Conservation (phyloP, 768 basidiomycete species). For the Phylloporus rhodoxanthus region DNA sequence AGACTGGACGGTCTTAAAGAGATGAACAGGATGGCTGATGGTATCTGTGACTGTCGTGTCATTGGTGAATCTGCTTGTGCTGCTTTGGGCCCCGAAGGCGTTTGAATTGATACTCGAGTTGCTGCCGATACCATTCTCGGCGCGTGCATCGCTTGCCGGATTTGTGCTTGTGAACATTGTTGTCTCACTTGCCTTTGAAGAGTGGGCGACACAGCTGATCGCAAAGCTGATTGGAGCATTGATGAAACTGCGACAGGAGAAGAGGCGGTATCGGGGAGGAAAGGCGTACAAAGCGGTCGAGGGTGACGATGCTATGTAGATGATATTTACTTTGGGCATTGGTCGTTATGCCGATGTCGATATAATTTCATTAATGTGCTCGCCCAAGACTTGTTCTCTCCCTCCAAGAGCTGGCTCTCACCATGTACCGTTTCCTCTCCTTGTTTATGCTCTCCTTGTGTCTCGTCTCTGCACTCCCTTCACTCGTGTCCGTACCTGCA, state of each 20-base stretch:
- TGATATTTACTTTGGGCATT: background rate
- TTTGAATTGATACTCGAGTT: slow-evolving; percentile 65
- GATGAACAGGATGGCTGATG: slow-evolving; percentile 69
- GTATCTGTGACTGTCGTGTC: slow-evolving; percentile 63
- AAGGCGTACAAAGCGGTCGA: slow-evolving; percentile 86
- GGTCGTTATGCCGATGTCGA: slow-evolving; percentile 19
- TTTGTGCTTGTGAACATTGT: slow-evolving; percentile 66
- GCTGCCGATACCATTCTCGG: slow-evolving; percentile 65
- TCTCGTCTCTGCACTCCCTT: slow-evolving; percentile 27
- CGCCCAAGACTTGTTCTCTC: background rate
- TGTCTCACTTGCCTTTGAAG: slow-evolving; percentile 70
- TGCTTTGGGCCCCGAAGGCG: slow-evolving; percentile 60
- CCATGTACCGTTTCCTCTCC: slow-evolving; percentile 24
- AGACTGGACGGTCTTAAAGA: background rate
- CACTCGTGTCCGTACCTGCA: slow-evolving; percentile 17
- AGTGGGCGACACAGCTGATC: slow-evolving; percentile 58
- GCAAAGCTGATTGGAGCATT: slow-evolving; percentile 49
- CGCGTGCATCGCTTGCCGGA: slow-evolving; percentile 61
- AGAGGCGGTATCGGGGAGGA: slow-evolving; percentile 50
- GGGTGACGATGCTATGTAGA: slow-evolving; percentile 36
- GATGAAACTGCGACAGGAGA: slow-evolving; percentile 36
- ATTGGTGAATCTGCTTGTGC: slow-evolving; percentile 67
- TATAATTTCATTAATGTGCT: slow-evolving; percentile 6
- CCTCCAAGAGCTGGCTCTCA: slow-evolving; percentile 37
- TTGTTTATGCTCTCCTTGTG: slow-evolving; percentile 20